These are phyloP conservation scores for Penicillium brasilianum DNA, from an alignment of 2,329 filamentous ascomycete genomes.

Conservation along the genomic window DNA sequence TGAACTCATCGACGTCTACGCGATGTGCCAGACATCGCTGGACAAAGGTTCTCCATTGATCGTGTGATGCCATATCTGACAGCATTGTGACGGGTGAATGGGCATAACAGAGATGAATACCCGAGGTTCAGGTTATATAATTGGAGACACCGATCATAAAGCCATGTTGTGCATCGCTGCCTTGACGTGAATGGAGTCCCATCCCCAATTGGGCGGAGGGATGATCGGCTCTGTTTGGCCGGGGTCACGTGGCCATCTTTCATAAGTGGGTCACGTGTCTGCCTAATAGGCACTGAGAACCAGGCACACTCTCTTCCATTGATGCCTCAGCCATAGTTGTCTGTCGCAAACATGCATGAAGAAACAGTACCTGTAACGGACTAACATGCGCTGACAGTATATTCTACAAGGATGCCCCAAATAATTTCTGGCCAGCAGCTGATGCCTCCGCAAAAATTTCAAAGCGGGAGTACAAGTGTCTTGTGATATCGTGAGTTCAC, in stretches of 20 bases:
- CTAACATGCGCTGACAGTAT: too few relatives aligned
- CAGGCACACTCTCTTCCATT: too few relatives aligned
- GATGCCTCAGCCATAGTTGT: too few relatives aligned
- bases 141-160: not conserved
- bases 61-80: slow-evolving; percentile 36
- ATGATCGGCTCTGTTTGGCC: slow-evolving; percentile 20
- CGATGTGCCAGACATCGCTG: slow-evolving; percentile 44
- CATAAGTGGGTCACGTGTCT: slow-evolving; percentile 2
- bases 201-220: slow-evolving; percentile 24
- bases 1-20: slow-evolving; percentile 46
- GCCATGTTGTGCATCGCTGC: slow-evolving; percentile 12
- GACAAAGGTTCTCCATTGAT: slow-evolving; percentile 47
- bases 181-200: slow-evolving; percentile 16
- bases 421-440: too few relatives aligned
- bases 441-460: too few relatives aligned
- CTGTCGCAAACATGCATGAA: too few relatives aligned
- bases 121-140: not conserved
- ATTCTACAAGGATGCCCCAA: too few relatives aligned
- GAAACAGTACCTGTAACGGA: too few relatives aligned
- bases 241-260: slow-evolving; percentile 8
- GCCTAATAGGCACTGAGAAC: not conserved
- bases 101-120: slow-evolving; percentile 19
- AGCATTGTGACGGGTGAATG: slow-evolving; percentile 18
- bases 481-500: too few relatives aligned
- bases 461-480: too few relatives aligned